Base-by-base conservation (phyloP, 2,329 filamentous ascomycete species). In the Cytospora chrysosperma region DNA sequence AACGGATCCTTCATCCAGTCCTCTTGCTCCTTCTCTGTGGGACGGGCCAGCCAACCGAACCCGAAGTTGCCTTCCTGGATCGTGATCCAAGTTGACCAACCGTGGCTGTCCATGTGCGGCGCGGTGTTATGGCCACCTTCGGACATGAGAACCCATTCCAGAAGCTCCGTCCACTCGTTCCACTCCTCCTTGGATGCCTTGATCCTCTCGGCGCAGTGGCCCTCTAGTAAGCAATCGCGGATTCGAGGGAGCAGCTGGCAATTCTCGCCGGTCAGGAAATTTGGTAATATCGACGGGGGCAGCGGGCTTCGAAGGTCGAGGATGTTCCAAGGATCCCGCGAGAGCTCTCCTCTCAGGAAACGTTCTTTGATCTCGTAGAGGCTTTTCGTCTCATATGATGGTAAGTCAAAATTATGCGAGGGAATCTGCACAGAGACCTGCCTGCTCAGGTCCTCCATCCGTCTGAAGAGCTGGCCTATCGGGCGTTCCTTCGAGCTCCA, bases 141-240 rank as follows among this genome's bases (percentile, higher is more conserved):
- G 2, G 70, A 72, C 55, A 75, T 54, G 19, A 76, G 69, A 4
- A 70, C 72, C 72, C 72, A 75, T 55, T 74, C 68, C 4, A 72
- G 61, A 40, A 76, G 68, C 54, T 75, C 69, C 21, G 68, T 69
- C 74, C 72, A 75, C 61, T 71, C 70, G 56, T 70, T 71, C 74
- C 72, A 75, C 32, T 75, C 65, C 58, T 71, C 64, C 9, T 65
- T 64, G 24, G 69, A 66, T 1, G 70, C 72, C 32, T 67, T 67
- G n/a, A 65, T 67, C 52, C 72, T 69, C 62, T 72, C 70, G 4
- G 70, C 71, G 19, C 70, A 68, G 30, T 62, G 56, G 59, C 75
- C 78, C 69, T 81, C 81, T 21, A 82, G 71, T 68, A 70, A 68
- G 10, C 68, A 66, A 66, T 72, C 68, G 4, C 71, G 70, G 34